phyloP scores from a whole-genome alignment of 495 filamentous ascomycete species.

The Trichoderma orchidacearum region DNA sequence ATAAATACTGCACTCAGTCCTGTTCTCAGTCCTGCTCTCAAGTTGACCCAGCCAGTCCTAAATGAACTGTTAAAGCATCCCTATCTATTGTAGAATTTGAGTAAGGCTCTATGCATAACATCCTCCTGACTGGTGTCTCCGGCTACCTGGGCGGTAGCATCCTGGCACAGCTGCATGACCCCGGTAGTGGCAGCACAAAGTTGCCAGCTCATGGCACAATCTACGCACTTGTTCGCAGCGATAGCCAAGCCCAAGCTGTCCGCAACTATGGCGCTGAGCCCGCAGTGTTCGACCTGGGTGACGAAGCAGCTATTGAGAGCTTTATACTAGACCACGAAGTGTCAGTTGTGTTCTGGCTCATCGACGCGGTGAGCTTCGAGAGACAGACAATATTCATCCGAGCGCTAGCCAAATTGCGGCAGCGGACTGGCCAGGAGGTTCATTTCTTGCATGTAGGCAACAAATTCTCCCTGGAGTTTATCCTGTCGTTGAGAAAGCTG shows the following conservation, averaged over 20 bases:
- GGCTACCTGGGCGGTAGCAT: constrained; percentile 37
- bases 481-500: no score
- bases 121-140: constrained; percentile 36
- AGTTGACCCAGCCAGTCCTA: neutral
- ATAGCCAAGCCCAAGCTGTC: constrained; percentile 26
- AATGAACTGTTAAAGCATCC: neutral
- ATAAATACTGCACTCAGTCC: neutral
- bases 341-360: constrained; percentile 27
- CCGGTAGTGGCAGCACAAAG: constrained; percentile 6
- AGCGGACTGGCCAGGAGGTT: constrained; percentile 22
- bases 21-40: neutral
- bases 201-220: constrained; percentile 26
- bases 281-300: constrained; percentile 16
- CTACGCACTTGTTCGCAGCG: constrained; percentile 28
- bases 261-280: constrained; percentile 28
- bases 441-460: constrained; percentile 28
- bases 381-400: constrained; percentile 21
- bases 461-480: constrained; percentile 22
- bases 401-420: constrained; percentile 26
- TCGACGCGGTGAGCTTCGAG: constrained; percentile 13
- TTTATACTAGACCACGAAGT: constrained; percentile 28
- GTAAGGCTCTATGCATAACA: constrained; percentile 17
- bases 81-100: neutral
- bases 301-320: constrained; percentile 13
- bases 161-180: constrained; percentile 21